A percentile compares a stretch with the other conserved stretches of the same genome.
These are phyloP conservation scores for Mortierella polycephala DNA, from an alignment of 371 early-diverging fungal genomes.

Conservation along the genomic window DNA sequence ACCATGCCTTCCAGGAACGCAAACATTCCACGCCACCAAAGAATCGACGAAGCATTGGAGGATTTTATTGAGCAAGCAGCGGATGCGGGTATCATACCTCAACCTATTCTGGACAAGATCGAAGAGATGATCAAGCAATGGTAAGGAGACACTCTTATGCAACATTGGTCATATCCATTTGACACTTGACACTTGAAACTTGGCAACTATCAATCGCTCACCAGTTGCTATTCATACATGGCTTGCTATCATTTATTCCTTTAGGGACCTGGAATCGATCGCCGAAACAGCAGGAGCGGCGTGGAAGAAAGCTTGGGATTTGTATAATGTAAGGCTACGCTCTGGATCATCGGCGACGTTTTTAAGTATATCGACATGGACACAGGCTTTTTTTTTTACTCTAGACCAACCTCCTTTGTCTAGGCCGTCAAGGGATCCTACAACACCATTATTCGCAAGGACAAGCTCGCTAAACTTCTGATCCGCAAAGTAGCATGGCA, in stretches of 20 bases:
- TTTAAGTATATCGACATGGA: no score
- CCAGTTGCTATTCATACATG: background rate
- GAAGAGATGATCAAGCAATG: constrained; percentile 42
- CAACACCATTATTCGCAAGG: constrained; percentile 31
- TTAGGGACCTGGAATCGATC: constrained; percentile 39
- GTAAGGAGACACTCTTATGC: constrained; percentile 1
- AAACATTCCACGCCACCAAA: constrained; percentile 17
- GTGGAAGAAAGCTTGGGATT: constrained; percentile 36
- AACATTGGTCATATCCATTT: background rate
- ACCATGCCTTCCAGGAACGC: constrained; percentile 41
- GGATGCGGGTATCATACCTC: constrained; percentile 32
- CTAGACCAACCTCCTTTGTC: background rate
- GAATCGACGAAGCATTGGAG: constrained; percentile 22
- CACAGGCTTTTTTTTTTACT: no score
- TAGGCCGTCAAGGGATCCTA: constrained; percentile 24
- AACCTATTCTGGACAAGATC: constrained; percentile 33
- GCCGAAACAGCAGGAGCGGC: constrained; percentile 13
- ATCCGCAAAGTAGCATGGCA: constrained; percentile 49
- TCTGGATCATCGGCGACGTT: background rate
- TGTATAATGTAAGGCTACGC: constrained; percentile 32
- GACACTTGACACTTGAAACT: no score
- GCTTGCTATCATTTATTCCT: background rate
- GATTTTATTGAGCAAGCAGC: constrained; percentile 19
- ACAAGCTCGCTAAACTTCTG: constrained; percentile 42
- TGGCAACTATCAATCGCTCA: background rate